These are phyloP conservation scores for Boletus rubescentipes DNA, from an alignment of 768 basidiomycete genomes.

Conservation along the genomic window DNA sequence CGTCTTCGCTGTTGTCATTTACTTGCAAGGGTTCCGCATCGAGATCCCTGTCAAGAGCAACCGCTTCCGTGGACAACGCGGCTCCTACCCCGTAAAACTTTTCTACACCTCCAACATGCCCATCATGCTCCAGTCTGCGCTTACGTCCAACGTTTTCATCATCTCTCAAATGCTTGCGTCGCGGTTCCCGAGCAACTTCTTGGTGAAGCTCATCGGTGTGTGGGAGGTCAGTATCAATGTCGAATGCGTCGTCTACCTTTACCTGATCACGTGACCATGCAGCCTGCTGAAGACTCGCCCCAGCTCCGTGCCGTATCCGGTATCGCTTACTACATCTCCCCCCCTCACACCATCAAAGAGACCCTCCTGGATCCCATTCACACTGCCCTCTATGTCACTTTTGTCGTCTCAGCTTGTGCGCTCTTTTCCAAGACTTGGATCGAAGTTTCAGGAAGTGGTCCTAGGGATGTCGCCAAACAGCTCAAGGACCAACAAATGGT, in stretches of 20 bases:
- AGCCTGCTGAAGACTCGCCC: conserved; percentile 93
- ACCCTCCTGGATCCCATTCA: conserved; percentile 93
- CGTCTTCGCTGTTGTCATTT: conserved; percentile 95
- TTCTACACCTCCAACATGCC: conserved; percentile 99
- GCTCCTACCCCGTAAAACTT: conserved; percentile 94
- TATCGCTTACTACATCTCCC: conserved; percentile 96
- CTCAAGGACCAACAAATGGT: conserved; percentile 99
- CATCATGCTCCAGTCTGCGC: conserved; percentile 95
- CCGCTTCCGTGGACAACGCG: conserved; percentile 94
- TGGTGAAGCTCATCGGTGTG: conserved; percentile 89
- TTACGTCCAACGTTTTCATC: conserved; percentile 94
- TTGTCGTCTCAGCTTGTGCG: conserved; percentile 93
- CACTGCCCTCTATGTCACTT: conserved; percentile 84
- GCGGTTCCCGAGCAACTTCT: conserved; percentile 88
- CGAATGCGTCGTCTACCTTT: not conserved
- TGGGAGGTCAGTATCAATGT: conserved; percentile 77
- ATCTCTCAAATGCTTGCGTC: conserved; percentile 92
- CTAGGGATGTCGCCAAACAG: conserved; percentile 95
- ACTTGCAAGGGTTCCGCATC: conserved; percentile 97
- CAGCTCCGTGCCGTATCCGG: conserved; percentile 90
- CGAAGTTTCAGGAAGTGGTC: conserved; percentile 94
- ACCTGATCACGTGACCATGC: conserved; percentile 10
- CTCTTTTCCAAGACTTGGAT: conserved; percentile 99
- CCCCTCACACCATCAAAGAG: conserved; percentile 90
- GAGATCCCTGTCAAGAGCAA: conserved; percentile 98